Conservation (phyloP, 805 yeast species). For the Jamesozyma jinghongensis region DNA sequence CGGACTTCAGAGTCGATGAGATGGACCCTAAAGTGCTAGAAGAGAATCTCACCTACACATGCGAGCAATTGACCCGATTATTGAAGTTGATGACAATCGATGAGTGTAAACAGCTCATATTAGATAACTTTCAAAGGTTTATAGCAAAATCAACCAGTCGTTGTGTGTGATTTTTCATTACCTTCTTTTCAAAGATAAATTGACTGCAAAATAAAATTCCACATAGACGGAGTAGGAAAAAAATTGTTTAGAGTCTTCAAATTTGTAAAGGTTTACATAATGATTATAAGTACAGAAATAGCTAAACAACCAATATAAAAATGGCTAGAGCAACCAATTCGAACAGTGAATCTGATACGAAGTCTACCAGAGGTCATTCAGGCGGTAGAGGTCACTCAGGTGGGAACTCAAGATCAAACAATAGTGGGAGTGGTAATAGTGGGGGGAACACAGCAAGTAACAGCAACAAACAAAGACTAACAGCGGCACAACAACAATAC, state of each 20-base stretch:
- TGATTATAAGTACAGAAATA: too few species aligned
- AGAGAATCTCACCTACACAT: slow-evolving; percentile 10
- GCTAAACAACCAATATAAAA: background rate
- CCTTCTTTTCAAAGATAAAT: too few species aligned
- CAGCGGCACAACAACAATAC: slow-evolving; percentile 58
- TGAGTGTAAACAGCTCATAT: slow-evolving; percentile 7
- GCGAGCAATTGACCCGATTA: slow-evolving; percentile 5
- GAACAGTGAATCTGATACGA: slow-evolving; percentile 27
- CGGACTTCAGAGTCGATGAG: slow-evolving; percentile 36
- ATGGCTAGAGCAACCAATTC: slow-evolving; percentile 21
- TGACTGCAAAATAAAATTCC: too few species aligned
- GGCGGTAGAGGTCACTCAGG: background rate
- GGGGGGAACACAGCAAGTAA: background rate
- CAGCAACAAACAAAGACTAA: slow-evolving; percentile 32
- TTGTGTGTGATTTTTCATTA: background rate
- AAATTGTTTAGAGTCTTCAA: too few species aligned
- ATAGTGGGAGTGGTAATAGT: slow-evolving; percentile 5
- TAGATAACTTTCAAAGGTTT: slow-evolving; percentile 11
- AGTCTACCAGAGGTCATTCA: slow-evolving; percentile 2
- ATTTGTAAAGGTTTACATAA: too few species aligned
- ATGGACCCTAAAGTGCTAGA: slow-evolving; percentile 3
- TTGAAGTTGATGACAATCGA: slow-evolving; percentile 4
- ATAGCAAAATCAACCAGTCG: background rate
- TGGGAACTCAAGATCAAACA: background rate
- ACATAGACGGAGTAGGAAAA: too few species aligned